Percentiles rank a stretch among this genome's conserved stretches.
Evolutionary conservation across 106 monocot species (phyloP).

Genomic region (Platanthera guangdongensis): DNA sequence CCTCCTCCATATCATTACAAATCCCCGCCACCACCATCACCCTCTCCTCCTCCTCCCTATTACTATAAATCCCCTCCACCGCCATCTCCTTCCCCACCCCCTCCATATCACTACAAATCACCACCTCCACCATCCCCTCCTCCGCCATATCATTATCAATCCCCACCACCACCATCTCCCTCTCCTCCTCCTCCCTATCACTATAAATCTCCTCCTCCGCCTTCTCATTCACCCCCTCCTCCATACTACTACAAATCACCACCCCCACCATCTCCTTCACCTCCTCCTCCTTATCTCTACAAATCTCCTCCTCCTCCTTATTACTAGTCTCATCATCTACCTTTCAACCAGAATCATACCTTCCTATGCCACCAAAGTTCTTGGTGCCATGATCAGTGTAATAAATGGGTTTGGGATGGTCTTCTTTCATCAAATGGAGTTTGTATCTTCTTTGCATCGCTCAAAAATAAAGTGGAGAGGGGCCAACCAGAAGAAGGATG

Average conservation of each 20-base stretch:
- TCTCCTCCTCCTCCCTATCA: neutral
- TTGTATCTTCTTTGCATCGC: no score
- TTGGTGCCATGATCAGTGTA: no score
- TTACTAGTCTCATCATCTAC: neutral
- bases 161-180: neutral
- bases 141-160: neutral
- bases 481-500: no score
- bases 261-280: neutral
- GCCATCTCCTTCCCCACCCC: neutral
- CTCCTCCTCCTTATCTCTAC: neutral
- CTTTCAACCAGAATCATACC: no score
- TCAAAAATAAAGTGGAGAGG: no score
- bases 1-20: neutral
- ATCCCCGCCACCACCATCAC: neutral
- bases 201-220: no score
- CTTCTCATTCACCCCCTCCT: neutral
- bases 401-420: no score
- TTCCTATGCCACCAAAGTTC: no score
- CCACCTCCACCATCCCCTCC: neutral
- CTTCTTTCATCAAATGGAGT: no score
- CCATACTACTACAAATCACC: neutral
- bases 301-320: neutral
- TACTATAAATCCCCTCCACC: neutral
- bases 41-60: neutral
- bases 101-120: slow-evolving; percentile 3